Percentiles rank a stretch among this genome's conserved stretches.
These are phyloP conservation scores for Saussurea involucrata DNA, from an alignment of 129 eudicot genomes.

Conservation along the genomic window DNA sequence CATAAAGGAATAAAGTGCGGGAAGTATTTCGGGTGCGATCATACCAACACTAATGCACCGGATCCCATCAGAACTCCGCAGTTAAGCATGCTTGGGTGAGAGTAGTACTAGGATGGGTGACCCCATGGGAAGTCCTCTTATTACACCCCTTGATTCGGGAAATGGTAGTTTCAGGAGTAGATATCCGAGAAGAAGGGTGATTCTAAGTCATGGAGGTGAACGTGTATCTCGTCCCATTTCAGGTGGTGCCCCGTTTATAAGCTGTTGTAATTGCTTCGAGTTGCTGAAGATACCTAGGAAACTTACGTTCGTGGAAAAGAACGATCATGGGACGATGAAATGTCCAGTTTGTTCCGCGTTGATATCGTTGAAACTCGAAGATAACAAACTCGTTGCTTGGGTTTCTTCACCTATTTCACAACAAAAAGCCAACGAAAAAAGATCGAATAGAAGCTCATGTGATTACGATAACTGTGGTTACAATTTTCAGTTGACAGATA, in stretches of 20 bases:
- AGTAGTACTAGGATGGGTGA: no score
- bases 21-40: no score
- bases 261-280: conserved; percentile 74
- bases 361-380: conserved; percentile 38
- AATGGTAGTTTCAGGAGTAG: conserved; percentile 36
- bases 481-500: conserved; percentile 32
- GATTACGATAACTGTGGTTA: conserved; percentile 35
- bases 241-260: conserved; percentile 83
- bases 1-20: no score
- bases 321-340: conserved; percentile 30
- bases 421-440: conserved; percentile 32
- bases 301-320: conserved; percentile 22
- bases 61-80: no score
- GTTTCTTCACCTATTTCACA: conserved; percentile 26
- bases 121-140: no score
- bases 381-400: conserved; percentile 39
- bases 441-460: conserved; percentile 30
- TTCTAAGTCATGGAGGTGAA: conserved; percentile 32
- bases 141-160: conserved; percentile 22
- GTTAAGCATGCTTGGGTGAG: no score
- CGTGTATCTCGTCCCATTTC: conserved; percentile 51
- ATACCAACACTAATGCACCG: no score
- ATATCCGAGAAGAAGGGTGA: conserved; percentile 42
- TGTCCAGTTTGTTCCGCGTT: conserved; percentile 72
- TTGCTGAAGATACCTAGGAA: conserved; percentile 62